phyloP scores from a whole-genome alignment of 108 stramenopile genomes.

The Conticribra guillardii region DNA sequence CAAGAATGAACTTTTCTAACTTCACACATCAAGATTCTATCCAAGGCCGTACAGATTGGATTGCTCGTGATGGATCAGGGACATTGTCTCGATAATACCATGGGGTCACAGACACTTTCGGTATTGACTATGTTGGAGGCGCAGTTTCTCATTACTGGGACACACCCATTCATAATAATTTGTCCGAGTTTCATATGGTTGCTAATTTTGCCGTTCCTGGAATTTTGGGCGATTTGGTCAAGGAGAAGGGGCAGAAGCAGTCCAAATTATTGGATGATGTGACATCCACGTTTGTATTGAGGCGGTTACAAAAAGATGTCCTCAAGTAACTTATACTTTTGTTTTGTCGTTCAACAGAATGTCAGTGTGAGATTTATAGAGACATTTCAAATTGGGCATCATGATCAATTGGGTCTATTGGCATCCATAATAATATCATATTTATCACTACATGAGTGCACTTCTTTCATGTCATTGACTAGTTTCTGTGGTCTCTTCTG shows the following conservation, averaged over 20 bases:
- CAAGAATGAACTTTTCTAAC: conserved; percentile 80
- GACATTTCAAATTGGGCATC: conserved; percentile 37
- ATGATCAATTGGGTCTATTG: conserved; percentile 30
- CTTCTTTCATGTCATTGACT: too few relatives aligned
- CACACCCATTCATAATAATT: conserved; percentile 93
- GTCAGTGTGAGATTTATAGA: conserved; percentile 78
- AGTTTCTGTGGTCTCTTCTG: too few relatives aligned
- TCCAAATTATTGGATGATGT: conserved; percentile 69
- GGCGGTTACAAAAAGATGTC: conserved; percentile 82
- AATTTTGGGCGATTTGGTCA: conserved; percentile 74
- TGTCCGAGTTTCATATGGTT: conserved; percentile 91
- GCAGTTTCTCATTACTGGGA: conserved; percentile 85
- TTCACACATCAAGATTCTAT: conserved; percentile 40
- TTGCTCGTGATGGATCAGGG: conserved; percentile 95
- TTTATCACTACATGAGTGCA: too few relatives aligned
- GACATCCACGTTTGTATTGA: conserved; percentile 75
- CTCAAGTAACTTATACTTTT: conserved; percentile 74
- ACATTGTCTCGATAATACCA: conserved; percentile 91
- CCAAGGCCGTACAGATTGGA: conserved; percentile 49
- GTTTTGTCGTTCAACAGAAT: conserved; percentile 76
- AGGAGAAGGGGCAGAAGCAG: conserved; percentile 50
- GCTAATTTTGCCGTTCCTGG: conserved; percentile 91
- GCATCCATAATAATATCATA: too few relatives aligned
- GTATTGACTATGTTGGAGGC: conserved; percentile 81
- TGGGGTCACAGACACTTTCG: conserved; percentile 84